phyloP scores from a whole-genome alignment of 2,329 filamentous ascomycete species.

The Phaeophleospora eucalypticola region DNA sequence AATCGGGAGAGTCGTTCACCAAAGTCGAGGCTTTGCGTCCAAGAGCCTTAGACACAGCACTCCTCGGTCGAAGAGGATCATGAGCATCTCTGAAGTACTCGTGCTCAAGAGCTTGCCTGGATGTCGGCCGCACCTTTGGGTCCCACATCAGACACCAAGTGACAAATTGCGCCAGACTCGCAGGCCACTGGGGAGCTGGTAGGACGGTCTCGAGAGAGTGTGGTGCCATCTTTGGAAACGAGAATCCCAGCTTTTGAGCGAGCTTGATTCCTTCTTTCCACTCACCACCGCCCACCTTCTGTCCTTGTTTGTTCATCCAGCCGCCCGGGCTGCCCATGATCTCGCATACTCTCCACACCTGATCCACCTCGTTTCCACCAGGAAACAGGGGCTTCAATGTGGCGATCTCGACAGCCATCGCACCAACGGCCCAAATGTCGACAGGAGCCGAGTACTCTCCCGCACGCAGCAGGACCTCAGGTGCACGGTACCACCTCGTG shows the following conservation, averaged over 20 bases:
- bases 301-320: constrained; percentile 91
- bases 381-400: constrained; percentile 96
- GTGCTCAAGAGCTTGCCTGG: constrained; percentile 87
- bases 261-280: constrained; percentile 93
- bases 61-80: constrained; percentile 88
- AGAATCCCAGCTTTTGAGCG: constrained; percentile 94
- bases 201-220: constrained; percentile 94
- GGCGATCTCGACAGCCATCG: constrained; percentile 97
- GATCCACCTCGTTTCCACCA: constrained; percentile 95
- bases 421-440: constrained; percentile 96
- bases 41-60: constrained; percentile 75
- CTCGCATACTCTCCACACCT: constrained; percentile 97
- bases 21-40: constrained; percentile 88
- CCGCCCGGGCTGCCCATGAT: constrained; percentile 98
- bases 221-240: constrained; percentile 97
- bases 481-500: constrained; percentile 90
- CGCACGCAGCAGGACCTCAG: constrained; percentile 86
- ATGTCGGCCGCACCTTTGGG: constrained; percentile 84
- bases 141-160: constrained; percentile 99
- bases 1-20: constrained; percentile 54
- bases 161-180: constrained; percentile 83
- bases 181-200: constrained; percentile 84
- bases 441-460: constrained; percentile 97
- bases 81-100: constrained; percentile 92
- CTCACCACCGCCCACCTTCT: constrained; percentile 86